Evolutionary conservation across 2,329 filamentous ascomycete species (phyloP).

Genomic region (Lachnellula occidentalis): DNA sequence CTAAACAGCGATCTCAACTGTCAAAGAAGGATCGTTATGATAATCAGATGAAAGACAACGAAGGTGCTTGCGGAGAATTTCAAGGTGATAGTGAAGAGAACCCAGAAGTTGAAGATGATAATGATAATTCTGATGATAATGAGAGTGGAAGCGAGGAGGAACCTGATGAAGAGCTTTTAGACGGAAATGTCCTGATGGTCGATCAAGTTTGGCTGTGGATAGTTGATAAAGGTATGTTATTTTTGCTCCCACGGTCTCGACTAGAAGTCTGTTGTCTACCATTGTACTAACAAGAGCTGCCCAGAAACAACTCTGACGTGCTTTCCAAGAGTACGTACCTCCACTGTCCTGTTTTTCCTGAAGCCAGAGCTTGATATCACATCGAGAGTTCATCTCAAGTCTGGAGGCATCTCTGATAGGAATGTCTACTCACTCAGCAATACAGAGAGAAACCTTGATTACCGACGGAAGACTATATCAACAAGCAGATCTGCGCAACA

Average conservation of each 20-base stretch:
- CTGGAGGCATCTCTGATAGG: background rate
- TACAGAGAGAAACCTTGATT: background rate
- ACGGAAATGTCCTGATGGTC: slow-evolving; percentile 11
- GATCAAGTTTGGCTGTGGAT: slow-evolving; percentile 12
- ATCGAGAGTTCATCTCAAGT: background rate
- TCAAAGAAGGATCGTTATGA: background rate
- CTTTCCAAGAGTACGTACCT: slow-evolving; percentile 1
- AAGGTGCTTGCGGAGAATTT: background rate
- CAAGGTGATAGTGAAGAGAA: background rate
- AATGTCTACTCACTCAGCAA: background rate
- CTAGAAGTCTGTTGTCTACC: background rate
- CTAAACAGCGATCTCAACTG: background rate
- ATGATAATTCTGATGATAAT: background rate
- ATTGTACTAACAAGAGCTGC: background rate
- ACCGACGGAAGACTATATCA: slow-evolving; percentile 8
- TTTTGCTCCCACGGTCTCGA: background rate
- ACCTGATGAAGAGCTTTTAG: slow-evolving; percentile 4
- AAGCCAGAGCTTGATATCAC: too few relatives aligned
- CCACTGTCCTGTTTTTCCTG: background rate
- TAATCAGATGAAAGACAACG: background rate
- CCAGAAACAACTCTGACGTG: background rate
- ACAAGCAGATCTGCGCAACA: slow-evolving; percentile 12
- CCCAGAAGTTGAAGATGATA: background rate
- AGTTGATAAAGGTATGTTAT: slow-evolving; percentile 5
- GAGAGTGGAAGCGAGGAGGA: slow-evolving; percentile 1